A percentile compares a stretch with the other conserved stretches of the same genome.
These are phyloP conservation scores for Pichia sp. DNA, from an alignment of 1,139 yeast species.

Conservation along the genomic window DNA sequence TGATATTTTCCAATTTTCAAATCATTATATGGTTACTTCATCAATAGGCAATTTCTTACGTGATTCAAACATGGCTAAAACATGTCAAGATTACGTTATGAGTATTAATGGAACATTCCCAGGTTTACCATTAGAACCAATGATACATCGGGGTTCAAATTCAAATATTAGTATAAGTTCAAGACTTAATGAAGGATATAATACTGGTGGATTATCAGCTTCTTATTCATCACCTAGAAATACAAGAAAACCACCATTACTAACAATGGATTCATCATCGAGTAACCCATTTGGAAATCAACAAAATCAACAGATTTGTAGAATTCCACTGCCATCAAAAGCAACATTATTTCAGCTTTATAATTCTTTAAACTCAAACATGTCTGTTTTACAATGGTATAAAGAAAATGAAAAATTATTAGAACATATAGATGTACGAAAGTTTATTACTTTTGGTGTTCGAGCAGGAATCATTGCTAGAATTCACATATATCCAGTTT, in stretches of 20 bases:
- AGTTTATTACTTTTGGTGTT: constrained; percentile 84
- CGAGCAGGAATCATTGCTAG: constrained; percentile 77
- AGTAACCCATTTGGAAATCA: constrained; percentile 1
- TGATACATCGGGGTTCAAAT: constrained; percentile 19
- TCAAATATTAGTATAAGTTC: constrained; percentile 16
- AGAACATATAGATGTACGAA: constrained; percentile 65
- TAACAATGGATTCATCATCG: constrained; percentile 8
- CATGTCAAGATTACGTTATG: constrained; percentile 78
- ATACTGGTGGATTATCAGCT: background rate
- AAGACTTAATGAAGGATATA: background rate
- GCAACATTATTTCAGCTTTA: constrained; percentile 69
- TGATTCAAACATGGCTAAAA: constrained; percentile 63
- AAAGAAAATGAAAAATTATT: constrained; percentile 53
- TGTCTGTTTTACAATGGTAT: constrained; percentile 77
- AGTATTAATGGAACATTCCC: constrained; percentile 26
- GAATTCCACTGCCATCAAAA: constrained; percentile 47
- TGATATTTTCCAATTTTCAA: constrained; percentile 84
- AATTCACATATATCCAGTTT: constrained; percentile 50
- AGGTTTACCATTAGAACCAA: constrained; percentile 9
- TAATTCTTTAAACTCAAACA: constrained; percentile 73
- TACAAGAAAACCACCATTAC: constrained; percentile 5
- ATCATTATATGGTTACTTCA: constrained; percentile 86
- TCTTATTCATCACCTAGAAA: background rate
- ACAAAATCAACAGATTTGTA: constrained; percentile 1
- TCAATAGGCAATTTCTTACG: constrained; percentile 61